Conservation (phyloP, 129 eudicot genomes). For the Pittosporum tobira region DNA sequence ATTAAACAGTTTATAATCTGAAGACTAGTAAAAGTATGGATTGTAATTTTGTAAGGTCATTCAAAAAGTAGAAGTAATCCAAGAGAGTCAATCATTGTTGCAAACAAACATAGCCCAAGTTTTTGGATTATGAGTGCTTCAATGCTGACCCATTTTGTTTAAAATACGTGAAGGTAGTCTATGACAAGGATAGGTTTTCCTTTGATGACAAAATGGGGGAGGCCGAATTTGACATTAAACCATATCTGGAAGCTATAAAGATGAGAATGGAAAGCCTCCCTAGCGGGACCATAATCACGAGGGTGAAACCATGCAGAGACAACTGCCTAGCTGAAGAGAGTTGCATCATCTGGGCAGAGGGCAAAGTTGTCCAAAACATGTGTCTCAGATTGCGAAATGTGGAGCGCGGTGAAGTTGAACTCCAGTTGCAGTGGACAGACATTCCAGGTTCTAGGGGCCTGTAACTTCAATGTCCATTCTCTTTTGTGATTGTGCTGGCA, state of each 20-base stretch:
- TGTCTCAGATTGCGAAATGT: conserved; percentile 44
- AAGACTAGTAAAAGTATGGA: too few species aligned
- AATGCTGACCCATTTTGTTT: too few species aligned
- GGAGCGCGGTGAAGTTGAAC: conserved; percentile 53
- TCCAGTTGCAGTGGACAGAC: conserved; percentile 51
- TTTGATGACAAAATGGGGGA: conserved; percentile 67
- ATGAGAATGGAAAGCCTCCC: conserved; percentile 34
- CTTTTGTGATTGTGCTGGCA: too few species aligned
- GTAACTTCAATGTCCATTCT: background rate
- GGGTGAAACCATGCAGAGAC: conserved; percentile 37
- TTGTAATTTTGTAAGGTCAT: too few species aligned
- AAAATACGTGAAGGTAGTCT: conserved; percentile 35
- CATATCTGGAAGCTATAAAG: conserved; percentile 39
- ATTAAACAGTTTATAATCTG: too few species aligned
- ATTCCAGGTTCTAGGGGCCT: conserved; percentile 43
- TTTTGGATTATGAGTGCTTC: too few species aligned
- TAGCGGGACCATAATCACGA: conserved; percentile 36
- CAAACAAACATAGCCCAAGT: too few species aligned
- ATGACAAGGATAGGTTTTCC: conserved; percentile 44
- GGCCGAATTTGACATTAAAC: conserved; percentile 42
- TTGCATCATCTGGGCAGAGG: conserved; percentile 33
- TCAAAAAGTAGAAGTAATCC: too few species aligned
- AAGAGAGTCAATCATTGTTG: too few species aligned
- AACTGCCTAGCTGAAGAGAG: conserved; percentile 61
- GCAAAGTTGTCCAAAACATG: conserved; percentile 48